A percentile compares a stretch with the other conserved stretches of the same genome.
These are phyloP conservation scores for Gastrodia elata DNA, from an alignment of 106 monocot genomes.

Conservation along the genomic window DNA sequence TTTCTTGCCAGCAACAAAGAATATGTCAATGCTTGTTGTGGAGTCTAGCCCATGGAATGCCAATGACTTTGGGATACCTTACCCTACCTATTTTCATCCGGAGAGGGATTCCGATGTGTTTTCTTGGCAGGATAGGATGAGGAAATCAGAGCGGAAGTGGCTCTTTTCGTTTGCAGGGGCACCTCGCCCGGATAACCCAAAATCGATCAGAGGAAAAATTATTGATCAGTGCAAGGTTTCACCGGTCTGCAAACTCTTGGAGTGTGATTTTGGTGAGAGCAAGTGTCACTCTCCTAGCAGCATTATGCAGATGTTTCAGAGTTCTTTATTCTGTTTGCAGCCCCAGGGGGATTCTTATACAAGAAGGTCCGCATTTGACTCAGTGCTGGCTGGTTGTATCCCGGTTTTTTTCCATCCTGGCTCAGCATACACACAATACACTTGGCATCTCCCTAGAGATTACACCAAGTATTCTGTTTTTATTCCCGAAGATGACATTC, in stretches of 20 bases:
- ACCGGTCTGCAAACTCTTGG: constrained; percentile 43
- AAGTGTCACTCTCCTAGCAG: constrained; percentile 62
- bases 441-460: constrained; percentile 81
- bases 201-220: constrained; percentile 56
- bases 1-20: constrained; percentile 61
- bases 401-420: constrained; percentile 92
- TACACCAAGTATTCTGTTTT: constrained; percentile 68
- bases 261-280: constrained; percentile 75
- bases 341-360: constrained; percentile 89
- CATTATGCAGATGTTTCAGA: constrained; percentile 84
- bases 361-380: constrained; percentile 80
- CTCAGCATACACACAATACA: constrained; percentile 78
- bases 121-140: constrained; percentile 45
- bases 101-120: constrained; percentile 30
- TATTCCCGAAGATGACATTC: constrained; percentile 68
- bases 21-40: constrained; percentile 63
- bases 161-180: constrained; percentile 70
- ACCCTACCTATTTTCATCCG: constrained; percentile 70
- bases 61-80: constrained; percentile 52
- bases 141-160: constrained; percentile 30
- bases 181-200: constrained; percentile 23
- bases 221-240: constrained; percentile 57
- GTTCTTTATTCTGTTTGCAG: constrained; percentile 79
- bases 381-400: constrained; percentile 89
- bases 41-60: constrained; percentile 69